These are phyloP conservation scores for Mycena citricolor DNA, from an alignment of 1,284 basidiomycete genomes.

Conservation along the genomic window DNA sequence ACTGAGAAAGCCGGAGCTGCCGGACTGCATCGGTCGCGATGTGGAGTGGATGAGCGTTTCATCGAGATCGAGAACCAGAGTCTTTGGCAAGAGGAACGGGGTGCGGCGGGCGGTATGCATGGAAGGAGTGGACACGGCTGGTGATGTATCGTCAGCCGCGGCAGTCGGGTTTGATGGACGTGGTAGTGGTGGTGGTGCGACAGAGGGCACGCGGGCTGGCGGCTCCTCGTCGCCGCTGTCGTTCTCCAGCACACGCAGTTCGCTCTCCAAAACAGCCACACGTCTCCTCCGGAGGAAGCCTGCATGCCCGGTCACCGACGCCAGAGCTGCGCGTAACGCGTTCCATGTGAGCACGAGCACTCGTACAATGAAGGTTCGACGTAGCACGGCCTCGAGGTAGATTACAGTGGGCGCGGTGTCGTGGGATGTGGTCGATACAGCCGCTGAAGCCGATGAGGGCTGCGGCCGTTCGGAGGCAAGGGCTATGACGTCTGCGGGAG, in stretches of 20 bases:
- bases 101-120: conserved; percentile 48
- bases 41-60: conserved; percentile 99
- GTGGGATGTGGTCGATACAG: conserved; percentile 25
- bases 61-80: conserved; percentile 93
- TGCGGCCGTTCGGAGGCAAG: conserved; percentile 33
- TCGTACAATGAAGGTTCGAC: conserved; percentile 52
- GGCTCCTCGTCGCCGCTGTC: conserved; percentile 42
- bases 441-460: conserved; percentile 27
- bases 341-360: conserved; percentile 53
- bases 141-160: no score
- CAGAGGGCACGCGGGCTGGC: conserved; percentile 26
- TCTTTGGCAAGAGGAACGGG: conserved; percentile 83
- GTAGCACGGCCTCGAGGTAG: conserved; percentile 36
- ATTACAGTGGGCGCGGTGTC: conserved; percentile 20
- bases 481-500: conserved; percentile 40
- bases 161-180: conserved; percentile 15
- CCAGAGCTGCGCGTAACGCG: conserved; percentile 48
- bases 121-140: conserved; percentile 25
- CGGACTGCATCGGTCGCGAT: conserved; percentile 66
- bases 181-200: conserved; percentile 19
- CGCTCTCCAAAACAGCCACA: conserved; percentile 12
- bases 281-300: conserved; percentile 4
- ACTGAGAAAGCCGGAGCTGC: conserved; percentile 59
- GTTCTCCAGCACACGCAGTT: conserved; percentile 32
- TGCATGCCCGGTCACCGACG: conserved; percentile 31